Base-by-base conservation (phyloP, 2,329 filamentous ascomycete species). In the Ilyonectria sp. region DNA sequence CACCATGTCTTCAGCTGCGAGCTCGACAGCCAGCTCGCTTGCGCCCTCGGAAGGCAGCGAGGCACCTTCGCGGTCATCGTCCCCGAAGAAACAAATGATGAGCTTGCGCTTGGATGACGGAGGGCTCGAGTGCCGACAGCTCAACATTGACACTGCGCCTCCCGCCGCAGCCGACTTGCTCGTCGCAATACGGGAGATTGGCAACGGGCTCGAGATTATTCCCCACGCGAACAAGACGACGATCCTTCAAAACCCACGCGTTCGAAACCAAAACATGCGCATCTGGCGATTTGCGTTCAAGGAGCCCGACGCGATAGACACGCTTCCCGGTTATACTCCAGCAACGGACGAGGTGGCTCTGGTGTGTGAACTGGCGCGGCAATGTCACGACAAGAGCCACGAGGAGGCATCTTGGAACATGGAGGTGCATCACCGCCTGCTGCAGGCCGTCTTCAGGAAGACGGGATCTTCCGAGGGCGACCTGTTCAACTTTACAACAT, bases 361-460 rank as follows among this genome's bases (percentile, higher is more conserved):
- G 0, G 43, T 72, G 3, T 63, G 56, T 3, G 26, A 67, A 7
- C 40, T 56, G 19, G 68, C 71, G 2, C 53, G 53, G 1, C 15
- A 65, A 7, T 72, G 70, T 6, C 65, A 70, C n/a, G 62, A 69
- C 1, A 26, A 23, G 1, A 69, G 44, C 0, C 65, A 71, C 23
- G 70, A 73, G 8, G 71, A 73, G 17, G 52, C 53, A 1, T 46
- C 54, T 1, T 73, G 68, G 70, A 72, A 73, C 23, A 49, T 65
- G 33, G 68, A 73, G n/a, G 70, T 72, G 4, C 71, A 72, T 15
- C 60, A 67, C 43, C 70, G 70, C 4, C 62, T 73, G 0, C 11
- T 73, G 0, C 47, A 73, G 13, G 53, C 65, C 35, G 49, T 73
- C 5, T 0, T 73, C 0, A 26, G 70, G n/a, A n/a, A 63, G 1